Base-by-base conservation (phyloP, 495 filamentous ascomycete species). In the Bathelium albidoporum region DNA sequence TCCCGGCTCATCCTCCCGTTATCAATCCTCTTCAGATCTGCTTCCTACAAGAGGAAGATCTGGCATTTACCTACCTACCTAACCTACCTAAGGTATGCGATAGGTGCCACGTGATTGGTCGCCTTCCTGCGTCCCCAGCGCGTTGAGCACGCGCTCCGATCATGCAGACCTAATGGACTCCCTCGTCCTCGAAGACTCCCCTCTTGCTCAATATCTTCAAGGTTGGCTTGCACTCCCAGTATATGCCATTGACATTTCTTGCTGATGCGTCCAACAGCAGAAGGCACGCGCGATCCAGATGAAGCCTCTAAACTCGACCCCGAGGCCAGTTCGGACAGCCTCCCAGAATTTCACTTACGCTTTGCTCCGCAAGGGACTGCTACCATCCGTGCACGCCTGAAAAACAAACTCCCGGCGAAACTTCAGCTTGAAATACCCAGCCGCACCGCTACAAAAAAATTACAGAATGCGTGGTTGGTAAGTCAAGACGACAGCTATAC, bases 151-250 rank as follows among this genome's bases (percentile, higher is more conserved):
- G 70, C 72, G 73, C 70, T 55, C 74, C 72, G 73, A 73, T 78
- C 76, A 77, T 71, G 63, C 64, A 58, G 55, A 65, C 68, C 68
- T 64, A 76, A 98, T 97, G 94, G 94, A 97, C 83, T 86, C 89
- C 69, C 80, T 97, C 67, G 85, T 96, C 69, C 90, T 87, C 77
- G 88, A 94, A 76, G 86, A 91, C 73, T 90, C 91, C 69, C 94
- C 94, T 64, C 81, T 97, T 77, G 91, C 90, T 72, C 87, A 89
- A 66, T 97, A 95, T 79, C 85, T 98, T 64, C 88, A 95, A 82
- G 94, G 93, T 96, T 73, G 66, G 77, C 77, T 32, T 16, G 32
- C 32, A 32, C 36, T 32, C 43, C 39, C 10, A 53, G 24, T 32
- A 26, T 32, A 28, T 22, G 59, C 32, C 11, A 60, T 9, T 2